phyloP scores from a whole-genome alignment of 2,329 filamentous ascomycete species.

The Hirsutella thompsonii region DNA sequence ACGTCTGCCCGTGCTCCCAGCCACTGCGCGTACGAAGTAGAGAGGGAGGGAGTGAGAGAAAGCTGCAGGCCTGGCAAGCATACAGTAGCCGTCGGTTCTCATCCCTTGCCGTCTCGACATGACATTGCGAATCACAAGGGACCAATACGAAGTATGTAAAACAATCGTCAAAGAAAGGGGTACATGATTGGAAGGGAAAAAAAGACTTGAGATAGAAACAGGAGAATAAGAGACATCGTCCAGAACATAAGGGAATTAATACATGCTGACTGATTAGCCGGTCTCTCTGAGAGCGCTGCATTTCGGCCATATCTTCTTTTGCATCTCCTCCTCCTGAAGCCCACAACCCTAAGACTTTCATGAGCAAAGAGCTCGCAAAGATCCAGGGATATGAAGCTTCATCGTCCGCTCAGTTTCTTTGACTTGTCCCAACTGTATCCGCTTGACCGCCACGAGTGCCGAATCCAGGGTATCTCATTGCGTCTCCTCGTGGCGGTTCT shows the following conservation, averaged over 20 bases:
- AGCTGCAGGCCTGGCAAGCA: no score
- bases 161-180: background rate
- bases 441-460: background rate
- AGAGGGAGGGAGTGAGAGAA: no score
- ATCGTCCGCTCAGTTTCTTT: no score
- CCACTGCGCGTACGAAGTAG: no score
- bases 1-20: no score
- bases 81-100: no score
- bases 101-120: no score
- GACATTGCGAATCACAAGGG: background rate
- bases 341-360: no score
- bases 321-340: conserved; percentile 11
- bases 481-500: background rate
- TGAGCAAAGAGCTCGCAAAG: no score
- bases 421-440: background rate
- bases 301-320: conserved; percentile 5
- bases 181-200: background rate
- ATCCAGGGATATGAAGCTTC: no score
- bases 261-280: conserved; percentile 32
- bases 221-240: conserved; percentile 12
- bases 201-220: background rate
- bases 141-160: background rate
- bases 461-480: conserved; percentile 3
- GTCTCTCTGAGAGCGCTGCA: conserved; percentile 8
- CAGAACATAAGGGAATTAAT: conserved; percentile 31